These are phyloP conservation scores for Penicillium pancosmium DNA, from an alignment of 495 filamentous ascomycete species.

Conservation along the genomic window DNA sequence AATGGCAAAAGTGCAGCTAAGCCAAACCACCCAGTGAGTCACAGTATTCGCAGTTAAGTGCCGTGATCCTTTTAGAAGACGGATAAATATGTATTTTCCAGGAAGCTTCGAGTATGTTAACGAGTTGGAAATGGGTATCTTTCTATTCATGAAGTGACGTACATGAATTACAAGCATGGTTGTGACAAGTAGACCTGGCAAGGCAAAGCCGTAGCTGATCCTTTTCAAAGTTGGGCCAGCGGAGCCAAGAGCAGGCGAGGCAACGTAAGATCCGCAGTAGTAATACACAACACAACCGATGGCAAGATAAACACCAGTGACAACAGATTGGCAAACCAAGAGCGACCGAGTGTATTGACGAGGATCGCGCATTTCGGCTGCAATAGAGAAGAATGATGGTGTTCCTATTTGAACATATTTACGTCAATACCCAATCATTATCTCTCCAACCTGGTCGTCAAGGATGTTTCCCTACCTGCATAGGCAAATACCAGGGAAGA, in stretches of 20 bases:
- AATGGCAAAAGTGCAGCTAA: constrained; percentile 55
- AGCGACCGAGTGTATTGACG: constrained; percentile 62
- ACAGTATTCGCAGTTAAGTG: constrained; percentile 59
- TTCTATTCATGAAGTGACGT: constrained; percentile 44
- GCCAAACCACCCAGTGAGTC: constrained; percentile 60
- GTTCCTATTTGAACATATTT: constrained; percentile 25
- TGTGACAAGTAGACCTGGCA: constrained; percentile 55
- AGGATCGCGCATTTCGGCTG: constrained; percentile 73
- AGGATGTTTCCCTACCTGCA: constrained; percentile 36
- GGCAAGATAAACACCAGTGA: constrained; percentile 65
- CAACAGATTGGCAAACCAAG: constrained; percentile 39
- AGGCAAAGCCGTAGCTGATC: constrained; percentile 71
- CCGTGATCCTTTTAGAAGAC: constrained; percentile 55
- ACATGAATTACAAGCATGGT: constrained; percentile 36
- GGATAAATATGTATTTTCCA: constrained; percentile 63
- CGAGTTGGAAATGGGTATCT: constrained; percentile 8
- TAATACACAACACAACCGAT: constrained; percentile 69
- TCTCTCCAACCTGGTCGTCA: background rate
- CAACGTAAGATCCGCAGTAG: constrained; percentile 68
- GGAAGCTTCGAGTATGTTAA: constrained; percentile 43
- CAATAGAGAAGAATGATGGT: constrained; percentile 71
- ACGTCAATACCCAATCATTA: background rate
- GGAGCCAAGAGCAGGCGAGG: constrained; percentile 69
- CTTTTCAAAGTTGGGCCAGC: constrained; percentile 64
- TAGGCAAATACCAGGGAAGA: constrained; percentile 72